A percentile compares a stretch with the other conserved stretches of the same genome.
phyloP scores from a whole-genome alignment of 2,329 filamentous ascomycete genomes.

The Aspergillus proliferans region DNA sequence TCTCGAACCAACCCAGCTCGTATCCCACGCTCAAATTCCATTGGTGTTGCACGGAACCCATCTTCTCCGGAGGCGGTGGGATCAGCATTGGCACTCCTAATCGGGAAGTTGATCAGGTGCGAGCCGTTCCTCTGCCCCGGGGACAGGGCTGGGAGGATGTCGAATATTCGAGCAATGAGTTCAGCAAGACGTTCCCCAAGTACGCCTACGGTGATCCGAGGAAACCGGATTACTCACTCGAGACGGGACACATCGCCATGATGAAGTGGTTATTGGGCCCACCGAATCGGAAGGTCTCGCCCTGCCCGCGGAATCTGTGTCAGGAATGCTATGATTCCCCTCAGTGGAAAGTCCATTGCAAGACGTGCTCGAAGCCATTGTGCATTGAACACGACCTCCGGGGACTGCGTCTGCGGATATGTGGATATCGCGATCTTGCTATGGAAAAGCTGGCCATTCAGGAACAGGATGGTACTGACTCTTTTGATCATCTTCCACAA shows the following conservation, averaged over 20 bases:
- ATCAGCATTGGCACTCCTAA: constrained; percentile 52
- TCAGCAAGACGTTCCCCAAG: constrained; percentile 35
- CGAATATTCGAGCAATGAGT: constrained; percentile 42
- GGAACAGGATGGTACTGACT: constrained; percentile 10
- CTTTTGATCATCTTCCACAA: constrained; percentile 7
- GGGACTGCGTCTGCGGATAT: constrained; percentile 51
- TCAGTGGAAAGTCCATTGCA: constrained; percentile 55
- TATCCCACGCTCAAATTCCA: constrained; percentile 50
- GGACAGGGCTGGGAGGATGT: constrained; percentile 51
- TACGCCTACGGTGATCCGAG: constrained; percentile 36
- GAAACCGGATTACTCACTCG: constrained; percentile 33
- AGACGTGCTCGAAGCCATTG: constrained; percentile 50
- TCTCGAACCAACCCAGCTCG: constrained; percentile 27
- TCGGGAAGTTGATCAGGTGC: constrained; percentile 50
- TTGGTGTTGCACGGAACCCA: constrained; percentile 56
- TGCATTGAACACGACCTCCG: constrained; percentile 57
- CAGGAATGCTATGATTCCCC: constrained; percentile 54
- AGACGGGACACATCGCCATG: constrained; percentile 37
- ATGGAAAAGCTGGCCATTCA: constrained; percentile 43
- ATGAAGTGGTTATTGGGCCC: constrained; percentile 45
- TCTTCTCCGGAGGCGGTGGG: constrained; percentile 55
- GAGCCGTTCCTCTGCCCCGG: constrained; percentile 52
- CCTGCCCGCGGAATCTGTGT: constrained; percentile 52
- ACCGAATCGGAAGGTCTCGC: constrained; percentile 40
- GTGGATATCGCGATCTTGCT: constrained; percentile 51